These are phyloP conservation scores for Mimosa bimucronata DNA, from an alignment of 306 rosid species.

Conservation along the genomic window DNA sequence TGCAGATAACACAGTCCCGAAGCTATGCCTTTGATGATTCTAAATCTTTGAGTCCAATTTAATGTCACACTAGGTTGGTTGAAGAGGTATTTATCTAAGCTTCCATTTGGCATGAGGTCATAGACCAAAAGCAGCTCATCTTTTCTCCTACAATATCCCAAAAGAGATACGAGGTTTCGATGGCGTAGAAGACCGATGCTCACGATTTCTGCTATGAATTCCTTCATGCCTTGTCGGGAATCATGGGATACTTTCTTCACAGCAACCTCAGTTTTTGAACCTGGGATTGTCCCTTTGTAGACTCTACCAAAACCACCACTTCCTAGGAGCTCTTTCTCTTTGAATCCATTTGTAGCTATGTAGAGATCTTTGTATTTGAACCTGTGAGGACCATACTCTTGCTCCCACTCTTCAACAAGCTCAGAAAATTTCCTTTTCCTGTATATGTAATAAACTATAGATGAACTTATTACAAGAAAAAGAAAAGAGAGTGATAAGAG, in stretches of 20 bases:
- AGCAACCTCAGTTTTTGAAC: background rate
- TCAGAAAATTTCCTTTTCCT: background rate
- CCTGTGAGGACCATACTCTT: background rate
- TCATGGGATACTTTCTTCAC: background rate
- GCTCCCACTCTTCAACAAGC: background rate
- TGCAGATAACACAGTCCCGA: background rate
- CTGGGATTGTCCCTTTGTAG: background rate
- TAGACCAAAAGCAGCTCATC: background rate
- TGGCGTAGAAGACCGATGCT: background rate
- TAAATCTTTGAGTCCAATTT: background rate
- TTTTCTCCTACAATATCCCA: background rate
- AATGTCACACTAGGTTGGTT: background rate
- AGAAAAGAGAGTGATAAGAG: slow-evolving; percentile 25
- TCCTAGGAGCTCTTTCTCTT: background rate
- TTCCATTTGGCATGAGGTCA: background rate
- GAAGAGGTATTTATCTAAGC: background rate
- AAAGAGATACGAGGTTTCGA: background rate
- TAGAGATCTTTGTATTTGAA: background rate
- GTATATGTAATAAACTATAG: background rate
- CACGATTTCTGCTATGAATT: background rate
- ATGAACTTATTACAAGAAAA: slow-evolving; percentile 26
- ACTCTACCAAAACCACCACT: background rate
- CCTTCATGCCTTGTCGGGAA: background rate
- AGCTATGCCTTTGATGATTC: background rate
- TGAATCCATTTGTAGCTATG: background rate